Percentiles rank a stretch among this genome's conserved stretches.
phyloP scores from a whole-genome alignment of 495 filamentous ascomycete genomes.

The Talaromyces stipitatus region DNA sequence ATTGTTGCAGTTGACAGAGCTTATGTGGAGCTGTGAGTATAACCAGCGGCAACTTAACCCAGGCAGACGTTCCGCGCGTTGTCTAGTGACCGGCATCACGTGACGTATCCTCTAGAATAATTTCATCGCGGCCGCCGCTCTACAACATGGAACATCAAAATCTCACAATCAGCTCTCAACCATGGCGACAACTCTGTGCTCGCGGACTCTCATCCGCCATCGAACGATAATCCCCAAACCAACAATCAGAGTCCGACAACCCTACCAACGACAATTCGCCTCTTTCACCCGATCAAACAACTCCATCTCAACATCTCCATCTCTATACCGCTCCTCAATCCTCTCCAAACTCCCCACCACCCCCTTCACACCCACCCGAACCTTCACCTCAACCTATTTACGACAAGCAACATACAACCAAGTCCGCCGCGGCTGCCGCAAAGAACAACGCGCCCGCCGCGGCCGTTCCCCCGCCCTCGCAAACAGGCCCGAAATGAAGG shows the following conservation, averaged over 20 bases:
- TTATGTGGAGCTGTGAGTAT: constrained; percentile 1
- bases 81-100: not conserved
- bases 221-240: not conserved
- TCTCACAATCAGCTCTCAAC: not conserved
- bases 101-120: not conserved
- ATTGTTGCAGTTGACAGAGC: not conserved
- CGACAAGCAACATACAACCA: constrained; percentile 44
- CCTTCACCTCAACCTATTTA: constrained; percentile 38
- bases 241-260: not conserved
- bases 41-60: not conserved
- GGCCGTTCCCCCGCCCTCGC: constrained; percentile 77
- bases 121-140: not conserved
- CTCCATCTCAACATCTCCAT: not conserved
- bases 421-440: constrained; percentile 64
- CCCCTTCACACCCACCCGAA: constrained; percentile 14
- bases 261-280: not conserved
- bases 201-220: not conserved
- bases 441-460: constrained; percentile 68
- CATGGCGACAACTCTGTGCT: not conserved
- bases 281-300: not conserved
- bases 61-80: not conserved
- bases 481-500: constrained; percentile 76
- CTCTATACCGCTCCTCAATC: not conserved
- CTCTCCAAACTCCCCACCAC: not conserved
- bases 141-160: not conserved